These are phyloP conservation scores for Huiozyma naganishii DNA, from an alignment of 805 yeast species.

Conservation along the genomic window DNA sequence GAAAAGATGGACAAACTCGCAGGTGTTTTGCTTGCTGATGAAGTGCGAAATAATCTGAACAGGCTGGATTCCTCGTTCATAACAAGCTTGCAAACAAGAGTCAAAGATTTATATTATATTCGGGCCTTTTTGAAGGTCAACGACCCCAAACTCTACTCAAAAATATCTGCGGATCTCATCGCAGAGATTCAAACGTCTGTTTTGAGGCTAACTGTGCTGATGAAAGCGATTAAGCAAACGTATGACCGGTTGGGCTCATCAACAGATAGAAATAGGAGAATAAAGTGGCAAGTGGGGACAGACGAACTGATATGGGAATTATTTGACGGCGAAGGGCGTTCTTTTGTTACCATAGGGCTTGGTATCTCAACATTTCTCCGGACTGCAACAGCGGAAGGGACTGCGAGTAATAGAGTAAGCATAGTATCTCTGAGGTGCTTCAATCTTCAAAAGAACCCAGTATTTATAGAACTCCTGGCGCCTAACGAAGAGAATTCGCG, in stretches of 20 bases:
- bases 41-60: conserved; percentile 31
- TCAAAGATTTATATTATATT: conserved; percentile 32
- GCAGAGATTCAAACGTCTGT: conserved; percentile 27
- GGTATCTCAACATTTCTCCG: conserved; percentile 38
- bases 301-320: conserved; percentile 52
- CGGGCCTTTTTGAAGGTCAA: conserved; percentile 32
- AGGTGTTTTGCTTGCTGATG: conserved; percentile 44
- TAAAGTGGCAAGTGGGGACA: conserved; percentile 41
- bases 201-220: conserved; percentile 33
- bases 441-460: conserved; percentile 37
- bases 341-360: conserved; percentile 44
- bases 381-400: conserved; percentile 41
- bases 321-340: conserved; percentile 35
- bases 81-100: conserved; percentile 39
- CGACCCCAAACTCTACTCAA: conserved; percentile 26
- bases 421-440: conserved; percentile 41
- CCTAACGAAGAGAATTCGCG: conserved; percentile 26
- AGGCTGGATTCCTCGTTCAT: conserved; percentile 33
- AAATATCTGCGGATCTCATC: conserved; percentile 30
- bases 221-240: conserved; percentile 33
- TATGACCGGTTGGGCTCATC: conserved; percentile 22
- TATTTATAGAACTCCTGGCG: conserved; percentile 43
- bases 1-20: conserved; percentile 37
- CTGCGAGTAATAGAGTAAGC: conserved; percentile 37
- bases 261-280: conserved; percentile 12